phyloP scores from a whole-genome alignment of 352 stramenopile species.

The Chrysophaeum taylorii region DNA sequence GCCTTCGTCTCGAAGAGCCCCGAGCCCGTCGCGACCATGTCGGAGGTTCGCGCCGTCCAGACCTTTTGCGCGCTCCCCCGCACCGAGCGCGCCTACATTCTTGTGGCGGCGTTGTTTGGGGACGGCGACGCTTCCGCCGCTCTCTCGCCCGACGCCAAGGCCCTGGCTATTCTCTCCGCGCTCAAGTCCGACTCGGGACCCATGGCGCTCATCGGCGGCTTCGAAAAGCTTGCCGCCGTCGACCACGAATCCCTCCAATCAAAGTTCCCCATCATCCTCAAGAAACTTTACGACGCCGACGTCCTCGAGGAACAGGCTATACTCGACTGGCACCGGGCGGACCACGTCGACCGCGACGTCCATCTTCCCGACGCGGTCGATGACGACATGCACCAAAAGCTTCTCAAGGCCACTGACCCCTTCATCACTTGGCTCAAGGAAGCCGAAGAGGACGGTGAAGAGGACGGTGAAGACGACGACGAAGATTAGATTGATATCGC shows the following conservation, averaged over 20 bases:
- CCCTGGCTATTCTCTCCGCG: too few species aligned
- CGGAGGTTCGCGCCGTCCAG: conserved; percentile 35
- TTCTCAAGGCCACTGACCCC: conserved; percentile 73
- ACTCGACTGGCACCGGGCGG: conserved; percentile 70
- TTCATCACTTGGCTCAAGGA: conserved; percentile 95
- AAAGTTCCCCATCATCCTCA: conserved; percentile 84
- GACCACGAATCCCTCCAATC: background rate
- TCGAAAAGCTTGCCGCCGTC: conserved; percentile 19
- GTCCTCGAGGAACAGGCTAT: conserved; percentile 87
- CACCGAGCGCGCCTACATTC: conserved; percentile 20
- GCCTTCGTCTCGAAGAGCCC: background rate
- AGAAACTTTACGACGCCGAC: conserved; percentile 91
- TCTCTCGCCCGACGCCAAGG: conserved; percentile 53
- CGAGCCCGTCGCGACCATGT: background rate
- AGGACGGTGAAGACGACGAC: conserved; percentile 47
- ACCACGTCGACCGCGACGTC: conserved; percentile 66
- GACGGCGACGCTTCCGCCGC: conserved; percentile 56
- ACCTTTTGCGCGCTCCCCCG: conserved; percentile 36
- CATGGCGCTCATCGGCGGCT: conserved; percentile 6
- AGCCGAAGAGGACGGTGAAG: conserved; percentile 73
- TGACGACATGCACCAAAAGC: conserved; percentile 64
- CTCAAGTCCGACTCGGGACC: conserved; percentile 38
- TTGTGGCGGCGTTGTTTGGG: background rate
- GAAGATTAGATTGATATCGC: too few species aligned
- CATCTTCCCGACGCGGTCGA: conserved; percentile 53